phyloP scores from a whole-genome alignment of 2,329 filamentous ascomycete genomes.

The Penicillium brevicompactum region DNA sequence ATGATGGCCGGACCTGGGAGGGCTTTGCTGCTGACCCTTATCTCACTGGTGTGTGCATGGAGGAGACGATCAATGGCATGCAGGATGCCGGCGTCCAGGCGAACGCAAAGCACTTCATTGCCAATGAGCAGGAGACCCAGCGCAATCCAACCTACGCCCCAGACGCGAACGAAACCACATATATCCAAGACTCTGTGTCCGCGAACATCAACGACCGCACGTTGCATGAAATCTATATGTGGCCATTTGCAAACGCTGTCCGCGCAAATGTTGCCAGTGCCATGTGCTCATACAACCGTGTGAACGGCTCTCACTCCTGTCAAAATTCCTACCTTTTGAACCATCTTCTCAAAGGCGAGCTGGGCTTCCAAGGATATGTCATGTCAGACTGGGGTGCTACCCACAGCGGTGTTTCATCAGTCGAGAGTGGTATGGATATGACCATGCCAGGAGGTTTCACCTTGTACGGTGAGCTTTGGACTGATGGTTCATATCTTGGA shows the following conservation, averaged over 20 bases:
- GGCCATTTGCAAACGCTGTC: conserved; percentile 8
- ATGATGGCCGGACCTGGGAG: conserved; percentile 48
- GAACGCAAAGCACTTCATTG: conserved; percentile 20
- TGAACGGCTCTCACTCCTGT: conserved; percentile 51
- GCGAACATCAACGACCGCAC: conserved; percentile 6
- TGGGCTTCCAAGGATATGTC: conserved; percentile 53
- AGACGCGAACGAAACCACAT: background rate
- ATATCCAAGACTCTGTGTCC: conserved; percentile 12
- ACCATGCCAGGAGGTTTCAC: conserved; percentile 20
- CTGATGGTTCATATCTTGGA: conserved; percentile 10
- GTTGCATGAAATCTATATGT: conserved; percentile 9
- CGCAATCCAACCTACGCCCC: conserved; percentile 28
- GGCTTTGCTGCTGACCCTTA: conserved; percentile 45
- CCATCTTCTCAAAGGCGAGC: conserved; percentile 50
- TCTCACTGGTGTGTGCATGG: conserved; percentile 43
- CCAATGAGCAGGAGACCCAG: conserved; percentile 33
- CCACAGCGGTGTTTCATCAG: conserved; percentile 46
- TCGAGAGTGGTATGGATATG: conserved; percentile 50
- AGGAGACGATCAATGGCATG: conserved; percentile 43
- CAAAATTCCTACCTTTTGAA: conserved; percentile 40
- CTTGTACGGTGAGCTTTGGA: conserved; percentile 5
- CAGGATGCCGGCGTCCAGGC: conserved; percentile 46
- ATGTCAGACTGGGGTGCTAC: conserved; percentile 49
- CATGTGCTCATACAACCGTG: conserved; percentile 29
- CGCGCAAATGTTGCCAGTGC: conserved; percentile 30